Evolutionary conservation across 495 filamentous ascomycete species (phyloP), one percentile per base, ranked within the genome.

Genomic region (Stereocaulon alpinum): DNA sequence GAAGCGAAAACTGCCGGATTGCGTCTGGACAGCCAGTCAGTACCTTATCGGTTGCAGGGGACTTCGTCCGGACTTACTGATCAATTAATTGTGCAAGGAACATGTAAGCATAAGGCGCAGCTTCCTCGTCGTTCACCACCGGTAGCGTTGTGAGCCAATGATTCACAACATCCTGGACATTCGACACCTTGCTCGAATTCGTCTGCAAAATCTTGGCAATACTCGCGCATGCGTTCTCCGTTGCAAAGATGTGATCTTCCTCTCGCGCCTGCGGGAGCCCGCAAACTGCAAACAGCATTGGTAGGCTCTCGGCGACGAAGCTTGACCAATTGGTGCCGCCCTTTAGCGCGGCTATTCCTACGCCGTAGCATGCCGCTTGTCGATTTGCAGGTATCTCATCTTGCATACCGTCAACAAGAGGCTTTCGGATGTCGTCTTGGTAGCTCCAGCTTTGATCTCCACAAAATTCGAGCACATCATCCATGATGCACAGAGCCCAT

Each of bases 401-500:
- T 59, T 76, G 80, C 71, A 96, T 83, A 53, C 94, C 94, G 44
- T 83, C 79, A 29, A 93, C 74, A 57, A 97, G 77, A 20, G 93
- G 90, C 66, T 89, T 82, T 64, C 89, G 82, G 68, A 99, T 95
- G 67, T 90, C 82, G 54, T 80, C 75, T 66, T 86, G 85, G 69
- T 92, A 97, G 62, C 80, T 80, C 80, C 84, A 93, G 57, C 86
- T 88, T 48, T 94, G 81, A 0, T 82, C 79, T 6, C 90, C 89
- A 66, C 92, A 97, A 76, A 96, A 99, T 68, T 99, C 94, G 29
- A 99, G 80, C 18, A 97, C 91, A 64, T 99, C 94, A 68, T 99
- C 94, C 80, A 95, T 88, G 66, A 99, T 96, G 76, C 94, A 99
- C 55, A 97, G 78, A 15, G 90, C 93, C 94, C 94, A 99, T 69